Conservation (phyloP, 129 eudicot genomes). For the Rutidosis leptorrhynchoides region DNA sequence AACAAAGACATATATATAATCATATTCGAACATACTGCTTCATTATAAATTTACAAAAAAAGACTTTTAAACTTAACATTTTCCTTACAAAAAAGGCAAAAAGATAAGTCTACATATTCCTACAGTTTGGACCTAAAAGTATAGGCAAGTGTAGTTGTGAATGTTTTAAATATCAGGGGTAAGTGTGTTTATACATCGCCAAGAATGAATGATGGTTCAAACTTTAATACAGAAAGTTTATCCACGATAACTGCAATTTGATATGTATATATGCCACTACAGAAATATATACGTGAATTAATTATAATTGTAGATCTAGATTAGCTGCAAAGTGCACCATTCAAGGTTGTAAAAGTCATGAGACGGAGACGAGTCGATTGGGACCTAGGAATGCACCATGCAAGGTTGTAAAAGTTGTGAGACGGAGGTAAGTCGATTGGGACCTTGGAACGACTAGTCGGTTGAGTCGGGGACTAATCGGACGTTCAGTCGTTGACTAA, state of each 20-base stretch:
- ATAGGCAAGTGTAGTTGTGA: neutral
- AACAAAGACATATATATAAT: neutral
- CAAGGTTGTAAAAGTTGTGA: too few relatives aligned
- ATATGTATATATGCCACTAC: neutral
- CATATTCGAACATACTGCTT: neutral
- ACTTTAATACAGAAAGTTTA: neutral
- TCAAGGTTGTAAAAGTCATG: too few relatives aligned
- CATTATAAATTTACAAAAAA: neutral
- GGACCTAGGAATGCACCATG: too few relatives aligned
- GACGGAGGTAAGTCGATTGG: too few relatives aligned
- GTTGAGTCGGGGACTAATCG: too few relatives aligned
- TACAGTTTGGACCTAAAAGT: neutral
- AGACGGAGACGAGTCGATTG: too few relatives aligned
- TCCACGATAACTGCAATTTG: neutral
- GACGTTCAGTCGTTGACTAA: too few relatives aligned
- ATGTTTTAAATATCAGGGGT: neutral
- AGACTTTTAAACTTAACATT: neutral
- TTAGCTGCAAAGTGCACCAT: neutral
- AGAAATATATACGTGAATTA: neutral
- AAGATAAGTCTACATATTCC: neutral
- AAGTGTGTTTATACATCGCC: neutral
- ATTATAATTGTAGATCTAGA: conserved; percentile 5
- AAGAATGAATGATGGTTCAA: neutral
- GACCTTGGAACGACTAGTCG: too few relatives aligned
- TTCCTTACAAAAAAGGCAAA: neutral